phyloP scores from a whole-genome alignment of 805 yeast species.

The Hemisphaericaspora nanyangensis region DNA sequence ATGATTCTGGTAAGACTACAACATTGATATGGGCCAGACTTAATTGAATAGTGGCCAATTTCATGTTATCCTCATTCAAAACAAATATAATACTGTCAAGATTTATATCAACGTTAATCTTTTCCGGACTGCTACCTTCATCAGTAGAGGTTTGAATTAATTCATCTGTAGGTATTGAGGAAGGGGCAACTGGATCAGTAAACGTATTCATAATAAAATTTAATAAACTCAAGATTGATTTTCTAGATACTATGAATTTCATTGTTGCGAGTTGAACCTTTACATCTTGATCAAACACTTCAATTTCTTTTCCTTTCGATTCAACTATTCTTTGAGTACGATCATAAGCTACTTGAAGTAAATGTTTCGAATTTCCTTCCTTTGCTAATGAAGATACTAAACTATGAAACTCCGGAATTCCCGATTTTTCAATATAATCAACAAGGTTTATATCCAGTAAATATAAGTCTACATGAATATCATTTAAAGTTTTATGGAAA shows the following conservation, averaged over 20 bases:
- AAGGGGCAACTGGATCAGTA: slow-evolving; percentile 69
- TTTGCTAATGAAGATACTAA: slow-evolving; percentile 52
- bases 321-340: slow-evolving; percentile 59
- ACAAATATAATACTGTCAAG: slow-evolving; percentile 72
- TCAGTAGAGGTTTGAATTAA: slow-evolving; percentile 64
- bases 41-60: slow-evolving; percentile 73
- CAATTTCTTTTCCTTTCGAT: slow-evolving; percentile 51
- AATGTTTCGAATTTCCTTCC: slow-evolving; percentile 31
- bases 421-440: slow-evolving; percentile 67
- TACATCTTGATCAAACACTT: slow-evolving; percentile 74
- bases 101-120: slow-evolving; percentile 62
- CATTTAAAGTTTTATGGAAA: slow-evolving; percentile 56
- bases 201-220: slow-evolving; percentile 85
- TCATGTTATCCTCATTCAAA: slow-evolving; percentile 77
- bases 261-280: slow-evolving; percentile 74
- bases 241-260: slow-evolving; percentile 69
- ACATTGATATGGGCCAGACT: slow-evolving; percentile 70
- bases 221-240: slow-evolving; percentile 69
- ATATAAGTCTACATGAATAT: slow-evolving; percentile 61
- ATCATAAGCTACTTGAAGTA: slow-evolving; percentile 57
- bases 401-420: slow-evolving; percentile 60
- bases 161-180: slow-evolving; percentile 56
- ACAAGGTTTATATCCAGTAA: slow-evolving; percentile 66
- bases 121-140: slow-evolving; percentile 64
- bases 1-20: slow-evolving; percentile 66